A percentile compares a stretch with the other conserved stretches of the same genome.
Conservation (phyloP, 768 basidiomycete species). For the Mycena latifolia region DNA sequence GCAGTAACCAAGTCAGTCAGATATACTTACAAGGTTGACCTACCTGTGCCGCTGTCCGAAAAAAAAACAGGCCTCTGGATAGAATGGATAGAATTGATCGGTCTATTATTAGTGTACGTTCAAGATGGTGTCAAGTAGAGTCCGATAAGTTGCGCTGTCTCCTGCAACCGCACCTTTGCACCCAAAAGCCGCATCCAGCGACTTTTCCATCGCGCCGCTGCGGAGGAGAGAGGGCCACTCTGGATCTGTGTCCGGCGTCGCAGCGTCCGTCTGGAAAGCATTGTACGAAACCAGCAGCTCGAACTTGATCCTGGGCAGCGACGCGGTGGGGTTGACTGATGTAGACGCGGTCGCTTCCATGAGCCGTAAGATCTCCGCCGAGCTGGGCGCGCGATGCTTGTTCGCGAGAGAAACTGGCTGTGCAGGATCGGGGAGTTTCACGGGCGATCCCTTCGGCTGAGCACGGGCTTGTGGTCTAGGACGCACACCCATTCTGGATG, state of each 20-base stretch:
- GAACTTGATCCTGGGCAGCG: constrained; percentile 44
- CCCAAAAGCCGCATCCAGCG: constrained; percentile 44
- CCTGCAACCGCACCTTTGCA: constrained; percentile 28
- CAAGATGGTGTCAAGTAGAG: constrained; percentile 37
- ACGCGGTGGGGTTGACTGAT: constrained; percentile 29
- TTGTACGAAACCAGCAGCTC: constrained; percentile 49
- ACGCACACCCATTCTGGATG: constrained; percentile 26
- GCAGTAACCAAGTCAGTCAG: background rate
- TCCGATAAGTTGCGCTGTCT: constrained; percentile 36
- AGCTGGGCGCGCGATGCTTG: constrained; percentile 40
- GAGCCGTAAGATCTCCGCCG: constrained; percentile 45
- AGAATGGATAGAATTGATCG: background rate
- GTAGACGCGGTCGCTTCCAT: constrained; percentile 27
- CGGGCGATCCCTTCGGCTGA: constrained; percentile 42
- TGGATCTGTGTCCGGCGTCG: constrained; percentile 41
- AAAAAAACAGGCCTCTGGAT: no score
- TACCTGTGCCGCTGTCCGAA: no score
- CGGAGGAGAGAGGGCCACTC: constrained; percentile 46
- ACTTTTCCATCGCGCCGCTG: constrained; percentile 41
- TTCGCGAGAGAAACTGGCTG: constrained; percentile 43
- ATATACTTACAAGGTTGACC: no score
- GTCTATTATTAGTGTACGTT: constrained; percentile 7
- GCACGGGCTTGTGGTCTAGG: constrained; percentile 47
- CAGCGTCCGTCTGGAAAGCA: constrained; percentile 43
- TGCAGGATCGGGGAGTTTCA: constrained; percentile 34